Conservation (phyloP, 2,329 filamentous ascomycete genomes). For the Akanthomyces lecanii region DNA sequence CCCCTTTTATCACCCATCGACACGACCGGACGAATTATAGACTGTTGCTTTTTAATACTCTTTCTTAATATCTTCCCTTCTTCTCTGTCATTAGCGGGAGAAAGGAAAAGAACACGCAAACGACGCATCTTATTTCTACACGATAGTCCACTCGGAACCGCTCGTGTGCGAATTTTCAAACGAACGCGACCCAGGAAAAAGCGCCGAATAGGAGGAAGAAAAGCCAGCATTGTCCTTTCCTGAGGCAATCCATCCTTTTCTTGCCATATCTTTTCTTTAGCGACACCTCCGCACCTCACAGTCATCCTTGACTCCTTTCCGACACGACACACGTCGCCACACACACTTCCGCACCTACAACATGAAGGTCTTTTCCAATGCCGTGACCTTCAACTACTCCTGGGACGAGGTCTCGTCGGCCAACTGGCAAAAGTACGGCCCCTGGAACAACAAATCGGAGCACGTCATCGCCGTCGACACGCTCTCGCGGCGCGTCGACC, state of each 20-base stretch:
- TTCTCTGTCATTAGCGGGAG: neutral
- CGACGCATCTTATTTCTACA: neutral
- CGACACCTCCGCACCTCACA: neutral
- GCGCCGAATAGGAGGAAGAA: neutral
- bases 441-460: constrained; percentile 97
- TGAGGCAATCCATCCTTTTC: neutral
- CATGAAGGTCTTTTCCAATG: constrained; percentile 96
- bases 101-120: neutral
- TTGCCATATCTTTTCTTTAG: neutral
- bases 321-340: neutral
- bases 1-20: neutral
- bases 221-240: neutral
- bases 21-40: constrained; percentile 10
- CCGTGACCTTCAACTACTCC: constrained; percentile 90
- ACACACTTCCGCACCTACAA: constrained; percentile 20
- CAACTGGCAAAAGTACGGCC: constrained; percentile 98
- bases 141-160: neutral
- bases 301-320: neutral
- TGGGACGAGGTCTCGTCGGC: constrained; percentile 97
- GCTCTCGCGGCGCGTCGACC: constrained; percentile 62
- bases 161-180: neutral
- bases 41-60: neutral
- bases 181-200: constrained; percentile 2
- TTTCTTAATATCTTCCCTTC: neutral
- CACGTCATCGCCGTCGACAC: constrained; percentile 97